Evolutionary conservation across 1,284 basidiomycete species (phyloP).

Genomic region (Puccinia horiana): DNA sequence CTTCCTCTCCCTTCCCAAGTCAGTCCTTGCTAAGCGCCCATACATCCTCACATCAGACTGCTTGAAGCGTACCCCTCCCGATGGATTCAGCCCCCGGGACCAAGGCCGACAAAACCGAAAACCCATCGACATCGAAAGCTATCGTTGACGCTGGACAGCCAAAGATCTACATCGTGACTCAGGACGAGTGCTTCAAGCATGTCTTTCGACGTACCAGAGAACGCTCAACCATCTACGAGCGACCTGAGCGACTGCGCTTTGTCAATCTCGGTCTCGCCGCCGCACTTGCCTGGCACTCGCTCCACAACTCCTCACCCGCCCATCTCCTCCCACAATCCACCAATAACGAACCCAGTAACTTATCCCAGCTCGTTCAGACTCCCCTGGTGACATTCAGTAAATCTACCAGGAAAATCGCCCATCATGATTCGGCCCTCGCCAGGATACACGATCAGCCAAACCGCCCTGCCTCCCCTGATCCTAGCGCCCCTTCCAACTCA

Average conservation of each 20-base stretch:
- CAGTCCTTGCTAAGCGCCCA: background rate
- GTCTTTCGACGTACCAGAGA: background rate
- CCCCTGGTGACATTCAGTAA: slow-evolving; percentile 1
- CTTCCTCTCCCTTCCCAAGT: no score
- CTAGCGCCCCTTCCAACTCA: background rate
- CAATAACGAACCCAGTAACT: background rate
- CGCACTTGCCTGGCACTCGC: slow-evolving; percentile 25
- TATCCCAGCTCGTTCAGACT: background rate
- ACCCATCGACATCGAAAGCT: background rate
- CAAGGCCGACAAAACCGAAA: background rate
- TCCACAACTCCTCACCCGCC: background rate
- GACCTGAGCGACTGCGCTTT: slow-evolving; percentile 28
- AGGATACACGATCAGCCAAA: slow-evolving; percentile 23
- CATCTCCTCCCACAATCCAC: background rate
- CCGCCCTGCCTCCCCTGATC: background rate
- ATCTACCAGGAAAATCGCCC: slow-evolving; percentile 3
- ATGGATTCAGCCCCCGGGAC: background rate
- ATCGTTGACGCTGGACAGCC: background rate
- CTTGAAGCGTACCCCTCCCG: background rate
- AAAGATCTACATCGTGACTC: slow-evolving; percentile 22
- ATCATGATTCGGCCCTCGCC: slow-evolving; percentile 1
- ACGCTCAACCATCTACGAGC: slow-evolving; percentile 11
- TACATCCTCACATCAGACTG: background rate
- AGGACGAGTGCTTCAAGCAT: slow-evolving; percentile 42
- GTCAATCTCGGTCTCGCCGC: slow-evolving; percentile 35